Conservation (phyloP, 345 rosid genomes). For the Lenwebbia sp. region DNA sequence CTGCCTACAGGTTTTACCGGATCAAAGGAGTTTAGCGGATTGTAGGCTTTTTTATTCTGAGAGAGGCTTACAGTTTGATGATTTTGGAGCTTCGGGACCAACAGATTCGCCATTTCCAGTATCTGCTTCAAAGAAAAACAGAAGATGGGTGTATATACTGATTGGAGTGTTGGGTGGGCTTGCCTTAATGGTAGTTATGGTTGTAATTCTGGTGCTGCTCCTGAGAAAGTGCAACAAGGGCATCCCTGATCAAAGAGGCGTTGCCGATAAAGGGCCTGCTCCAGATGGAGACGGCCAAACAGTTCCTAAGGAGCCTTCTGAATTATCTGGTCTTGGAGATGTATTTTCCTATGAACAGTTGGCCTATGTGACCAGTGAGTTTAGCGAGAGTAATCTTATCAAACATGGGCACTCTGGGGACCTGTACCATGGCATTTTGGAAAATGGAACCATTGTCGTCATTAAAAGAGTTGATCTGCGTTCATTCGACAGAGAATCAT, state of each 20-base stretch:
- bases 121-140: constrained; percentile 15
- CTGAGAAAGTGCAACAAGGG: constrained; percentile 17
- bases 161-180: constrained; percentile 44
- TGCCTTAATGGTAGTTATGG: constrained; percentile 30
- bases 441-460: constrained; percentile 41
- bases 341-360: constrained; percentile 58
- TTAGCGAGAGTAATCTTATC: constrained; percentile 48
- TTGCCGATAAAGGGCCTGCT: constrained; percentile 43
- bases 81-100: constrained; percentile 25
- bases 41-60: constrained; percentile 38
- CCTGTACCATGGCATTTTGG: constrained; percentile 54
- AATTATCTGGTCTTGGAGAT: constrained; percentile 41
- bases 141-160: constrained; percentile 26
- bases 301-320: constrained; percentile 25
- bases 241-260: constrained; percentile 25
- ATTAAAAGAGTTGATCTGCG: constrained; percentile 55
- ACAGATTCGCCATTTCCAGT: constrained; percentile 8
- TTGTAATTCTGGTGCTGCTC: constrained; percentile 20
- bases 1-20: constrained; percentile 34
- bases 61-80: constrained; percentile 34
- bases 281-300: constrained; percentile 38
- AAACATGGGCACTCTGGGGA: constrained; percentile 89
- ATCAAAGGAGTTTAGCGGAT: constrained; percentile 39
- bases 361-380: constrained; percentile 46
- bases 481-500: constrained; percentile 39